Evolutionary conservation across 2,329 filamentous ascomycete genomes (phyloP).

Genomic region (Apiospora marii): DNA sequence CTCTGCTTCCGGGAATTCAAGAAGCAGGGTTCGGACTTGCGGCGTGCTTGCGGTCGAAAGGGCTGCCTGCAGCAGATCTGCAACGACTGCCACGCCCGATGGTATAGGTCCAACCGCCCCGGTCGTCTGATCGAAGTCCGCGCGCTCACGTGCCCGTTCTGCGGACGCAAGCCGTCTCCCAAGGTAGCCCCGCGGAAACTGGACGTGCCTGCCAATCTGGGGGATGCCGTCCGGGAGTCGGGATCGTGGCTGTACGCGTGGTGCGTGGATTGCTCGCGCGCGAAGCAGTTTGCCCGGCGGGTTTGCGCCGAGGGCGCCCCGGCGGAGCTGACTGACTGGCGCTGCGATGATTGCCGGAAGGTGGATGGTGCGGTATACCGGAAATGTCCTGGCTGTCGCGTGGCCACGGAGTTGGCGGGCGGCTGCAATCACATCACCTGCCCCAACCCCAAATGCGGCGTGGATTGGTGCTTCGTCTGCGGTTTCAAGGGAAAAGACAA

Average conservation of each 20-base stretch:
- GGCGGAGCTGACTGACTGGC: constrained; percentile 47
- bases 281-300: constrained; percentile 51
- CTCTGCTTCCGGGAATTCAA: constrained; percentile 53
- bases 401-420: constrained; percentile 45
- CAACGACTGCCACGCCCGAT: constrained; percentile 46
- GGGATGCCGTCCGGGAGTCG: constrained; percentile 47
- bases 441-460: constrained; percentile 35
- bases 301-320: constrained; percentile 52
- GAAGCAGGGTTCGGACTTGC: constrained; percentile 43
- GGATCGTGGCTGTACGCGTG: constrained; percentile 31
- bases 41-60: constrained; percentile 52
- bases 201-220: constrained; percentile 47
- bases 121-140: constrained; percentile 56
- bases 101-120: constrained; percentile 55
- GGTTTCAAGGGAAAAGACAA: constrained; percentile 37
- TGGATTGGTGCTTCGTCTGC: constrained; percentile 52
- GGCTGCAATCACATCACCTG: constrained; percentile 52
- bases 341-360: constrained; percentile 49
- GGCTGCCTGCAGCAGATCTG: constrained; percentile 56
- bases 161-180: constrained; percentile 51
- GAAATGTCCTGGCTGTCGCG: constrained; percentile 48
- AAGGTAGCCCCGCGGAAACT: constrained; percentile 46
- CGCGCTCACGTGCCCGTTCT: constrained; percentile 59
- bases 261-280: constrained; percentile 46
- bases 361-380: constrained; percentile 31